Conservation (phyloP, 495 filamentous ascomycete genomes). For the Xylaria intraflava region DNA sequence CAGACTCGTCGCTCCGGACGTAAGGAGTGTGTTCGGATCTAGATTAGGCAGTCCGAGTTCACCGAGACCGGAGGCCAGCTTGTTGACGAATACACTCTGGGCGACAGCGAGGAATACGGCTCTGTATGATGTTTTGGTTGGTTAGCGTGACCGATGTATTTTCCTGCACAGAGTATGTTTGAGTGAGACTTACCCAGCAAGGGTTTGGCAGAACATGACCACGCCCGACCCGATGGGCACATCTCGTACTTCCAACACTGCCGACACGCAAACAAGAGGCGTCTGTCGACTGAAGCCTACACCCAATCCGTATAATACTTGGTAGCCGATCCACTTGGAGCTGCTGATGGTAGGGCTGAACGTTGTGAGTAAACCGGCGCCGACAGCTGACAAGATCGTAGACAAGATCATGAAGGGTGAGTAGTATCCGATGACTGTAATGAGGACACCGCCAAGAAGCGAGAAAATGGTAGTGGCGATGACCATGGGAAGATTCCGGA, state of each 20-base stretch:
- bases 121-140: neutral
- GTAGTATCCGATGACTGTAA: constrained; percentile 48
- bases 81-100: constrained; percentile 52
- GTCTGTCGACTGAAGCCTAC: constrained; percentile 28
- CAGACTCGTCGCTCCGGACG: constrained; percentile 57
- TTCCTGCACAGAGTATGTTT: neutral
- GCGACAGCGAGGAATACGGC: constrained; percentile 54
- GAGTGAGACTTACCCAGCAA: constrained; percentile 42
- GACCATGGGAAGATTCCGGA: constrained; percentile 42
- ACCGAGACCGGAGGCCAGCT: constrained; percentile 37
- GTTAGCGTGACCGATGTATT: neutral
- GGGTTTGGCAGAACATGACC: constrained; percentile 52
- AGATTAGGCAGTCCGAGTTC: constrained; percentile 35
- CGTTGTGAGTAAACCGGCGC: constrained; percentile 59
- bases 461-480: constrained; percentile 27
- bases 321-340: constrained; percentile 53
- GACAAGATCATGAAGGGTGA: constrained; percentile 58
- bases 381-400: constrained; percentile 51
- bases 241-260: constrained; percentile 44
- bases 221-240: constrained; percentile 54
- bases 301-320: constrained; percentile 48
- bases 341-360: constrained; percentile 29
- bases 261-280: constrained; percentile 36
- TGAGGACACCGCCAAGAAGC: constrained; percentile 33
- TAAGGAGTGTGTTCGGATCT: constrained; percentile 39